Conservation (phyloP, 208 protist species). For the Angomonas desouzai region DNA sequence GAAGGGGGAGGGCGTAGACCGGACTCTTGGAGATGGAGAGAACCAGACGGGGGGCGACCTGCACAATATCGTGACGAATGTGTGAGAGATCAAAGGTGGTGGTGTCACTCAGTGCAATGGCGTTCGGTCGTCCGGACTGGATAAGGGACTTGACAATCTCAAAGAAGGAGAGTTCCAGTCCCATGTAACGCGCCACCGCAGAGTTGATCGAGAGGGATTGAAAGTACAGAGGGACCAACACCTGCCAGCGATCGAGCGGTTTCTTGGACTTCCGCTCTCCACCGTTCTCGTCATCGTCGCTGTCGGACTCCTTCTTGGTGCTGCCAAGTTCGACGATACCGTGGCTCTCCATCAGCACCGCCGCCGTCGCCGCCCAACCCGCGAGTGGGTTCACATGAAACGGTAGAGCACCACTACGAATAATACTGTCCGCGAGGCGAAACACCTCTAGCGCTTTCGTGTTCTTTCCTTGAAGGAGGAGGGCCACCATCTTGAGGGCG, state of each 20-base stretch:
- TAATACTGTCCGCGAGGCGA: constrained; percentile 6
- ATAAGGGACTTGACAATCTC: background rate
- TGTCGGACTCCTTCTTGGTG: background rate
- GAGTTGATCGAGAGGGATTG: background rate
- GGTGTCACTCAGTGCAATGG: background rate
- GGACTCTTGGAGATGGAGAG: constrained; percentile 9
- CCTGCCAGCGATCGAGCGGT: background rate
- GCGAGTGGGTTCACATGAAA: constrained; percentile 2
- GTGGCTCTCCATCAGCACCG: constrained; percentile 5
- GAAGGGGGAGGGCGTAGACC: constrained; percentile 3
- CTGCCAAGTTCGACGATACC: background rate
- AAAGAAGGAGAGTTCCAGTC: constrained; percentile 3
- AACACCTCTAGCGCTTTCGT: constrained; percentile 5
- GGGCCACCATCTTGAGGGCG: background rate
- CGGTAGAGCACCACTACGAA: background rate
- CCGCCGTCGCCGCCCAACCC: background rate
- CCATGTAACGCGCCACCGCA: background rate
- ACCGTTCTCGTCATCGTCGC: constrained; percentile 4
- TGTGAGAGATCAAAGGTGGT: background rate
- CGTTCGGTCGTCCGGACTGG: background rate
- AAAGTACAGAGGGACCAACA: background rate
- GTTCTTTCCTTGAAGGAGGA: background rate
- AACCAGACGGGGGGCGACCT: background rate
- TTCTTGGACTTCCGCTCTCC: background rate
- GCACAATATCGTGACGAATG: background rate